These are phyloP conservation scores for Phytopythium cucurbitacearum DNA, from an alignment of 352 stramenopile genomes.

Conservation along the genomic window DNA sequence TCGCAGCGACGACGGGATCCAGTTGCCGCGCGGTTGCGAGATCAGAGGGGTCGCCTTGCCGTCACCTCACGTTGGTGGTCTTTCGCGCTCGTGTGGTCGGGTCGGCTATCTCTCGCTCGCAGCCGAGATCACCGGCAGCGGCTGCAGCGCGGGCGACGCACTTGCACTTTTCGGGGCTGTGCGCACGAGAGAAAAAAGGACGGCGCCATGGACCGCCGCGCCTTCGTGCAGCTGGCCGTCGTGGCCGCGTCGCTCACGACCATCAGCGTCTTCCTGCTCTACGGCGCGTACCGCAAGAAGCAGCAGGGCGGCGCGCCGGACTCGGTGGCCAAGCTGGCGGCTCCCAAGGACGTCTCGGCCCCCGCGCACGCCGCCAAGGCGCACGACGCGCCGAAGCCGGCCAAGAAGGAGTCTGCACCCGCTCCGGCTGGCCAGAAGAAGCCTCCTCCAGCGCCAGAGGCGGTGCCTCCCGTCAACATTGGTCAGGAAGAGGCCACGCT, in stretches of 20 bases:
- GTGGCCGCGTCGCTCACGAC: constrained; percentile 65
- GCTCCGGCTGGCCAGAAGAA: constrained; percentile 25
- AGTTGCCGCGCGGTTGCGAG: too few relatives aligned
- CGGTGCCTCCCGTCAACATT: constrained; percentile 16
- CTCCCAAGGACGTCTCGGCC: constrained; percentile 18
- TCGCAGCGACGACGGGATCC: too few relatives aligned
- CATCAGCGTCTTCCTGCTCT: constrained; percentile 56
- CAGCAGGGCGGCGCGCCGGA: constrained; percentile 23
- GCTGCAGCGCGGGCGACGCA: not conserved
- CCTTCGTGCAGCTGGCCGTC: constrained; percentile 60
- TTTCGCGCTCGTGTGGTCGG: too few relatives aligned
- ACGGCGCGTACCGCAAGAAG: constrained; percentile 42
- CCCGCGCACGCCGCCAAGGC: constrained; percentile 13
- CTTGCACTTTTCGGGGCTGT: too few relatives aligned
- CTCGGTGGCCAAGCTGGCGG: constrained; percentile 10
- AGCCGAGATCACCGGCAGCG: not conserved
- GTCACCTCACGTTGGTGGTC: too few relatives aligned
- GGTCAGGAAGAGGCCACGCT: constrained; percentile 62
- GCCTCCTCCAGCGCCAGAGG: constrained; percentile 1
- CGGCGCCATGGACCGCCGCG: constrained; percentile 36
- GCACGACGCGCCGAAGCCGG: constrained; percentile 23
- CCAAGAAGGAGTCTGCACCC: constrained; percentile 16
- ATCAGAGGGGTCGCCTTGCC: too few relatives aligned
- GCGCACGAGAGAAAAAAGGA: not conserved
- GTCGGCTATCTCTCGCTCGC: too few relatives aligned